phyloP scores from a whole-genome alignment of 2,329 filamentous ascomycete genomes.

The Aspergillus candidus region DNA sequence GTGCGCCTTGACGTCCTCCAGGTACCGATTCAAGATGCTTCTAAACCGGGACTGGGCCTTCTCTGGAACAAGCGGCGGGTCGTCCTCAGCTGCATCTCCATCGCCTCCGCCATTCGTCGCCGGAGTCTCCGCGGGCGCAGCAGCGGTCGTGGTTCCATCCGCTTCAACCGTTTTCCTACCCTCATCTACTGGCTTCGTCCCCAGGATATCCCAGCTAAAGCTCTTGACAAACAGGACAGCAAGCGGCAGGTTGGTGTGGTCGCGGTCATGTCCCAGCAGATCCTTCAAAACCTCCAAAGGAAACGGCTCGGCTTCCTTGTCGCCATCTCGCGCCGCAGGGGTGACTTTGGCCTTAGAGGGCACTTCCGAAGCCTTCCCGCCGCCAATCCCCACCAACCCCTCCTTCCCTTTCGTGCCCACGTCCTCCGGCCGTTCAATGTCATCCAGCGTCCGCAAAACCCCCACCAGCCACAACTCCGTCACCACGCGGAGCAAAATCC shows the following conservation, averaged over 20 bases:
- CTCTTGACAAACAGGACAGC: slow-evolving; percentile 94
- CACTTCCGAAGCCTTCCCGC: slow-evolving; percentile 46
- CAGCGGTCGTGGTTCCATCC: slow-evolving; percentile 60
- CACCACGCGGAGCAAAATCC: slow-evolving; percentile 78
- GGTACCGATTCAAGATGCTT: slow-evolving; percentile 78
- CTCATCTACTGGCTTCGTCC: slow-evolving; percentile 66
- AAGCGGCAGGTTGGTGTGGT: slow-evolving; percentile 83
- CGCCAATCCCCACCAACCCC: slow-evolving; percentile 30
- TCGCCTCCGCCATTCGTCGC: slow-evolving; percentile 45
- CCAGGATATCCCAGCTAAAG: slow-evolving; percentile 92
- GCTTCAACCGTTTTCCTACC: slow-evolving; percentile 79
- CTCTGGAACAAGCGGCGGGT: slow-evolving; percentile 66
- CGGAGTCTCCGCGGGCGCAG: slow-evolving; percentile 37
- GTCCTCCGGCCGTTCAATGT: slow-evolving; percentile 60
- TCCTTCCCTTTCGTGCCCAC: slow-evolving; percentile 51
- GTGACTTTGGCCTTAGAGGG: slow-evolving; percentile 58
- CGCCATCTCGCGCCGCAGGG: slow-evolving; percentile 51
- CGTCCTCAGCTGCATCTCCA: slow-evolving; percentile 47
- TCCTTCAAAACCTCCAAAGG: slow-evolving; percentile 97
- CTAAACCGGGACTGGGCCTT: slow-evolving; percentile 81
- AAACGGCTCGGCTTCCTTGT: slow-evolving; percentile 76
- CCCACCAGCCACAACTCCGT: slow-evolving; percentile 95
- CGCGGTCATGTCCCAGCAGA: slow-evolving; percentile 83
- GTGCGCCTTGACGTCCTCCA: slow-evolving; percentile 87
- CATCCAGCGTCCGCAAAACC: slow-evolving; percentile 72